Evolutionary conservation across 2,329 filamentous ascomycete genomes (phyloP).

Genomic region (Nemania abortiva): DNA sequence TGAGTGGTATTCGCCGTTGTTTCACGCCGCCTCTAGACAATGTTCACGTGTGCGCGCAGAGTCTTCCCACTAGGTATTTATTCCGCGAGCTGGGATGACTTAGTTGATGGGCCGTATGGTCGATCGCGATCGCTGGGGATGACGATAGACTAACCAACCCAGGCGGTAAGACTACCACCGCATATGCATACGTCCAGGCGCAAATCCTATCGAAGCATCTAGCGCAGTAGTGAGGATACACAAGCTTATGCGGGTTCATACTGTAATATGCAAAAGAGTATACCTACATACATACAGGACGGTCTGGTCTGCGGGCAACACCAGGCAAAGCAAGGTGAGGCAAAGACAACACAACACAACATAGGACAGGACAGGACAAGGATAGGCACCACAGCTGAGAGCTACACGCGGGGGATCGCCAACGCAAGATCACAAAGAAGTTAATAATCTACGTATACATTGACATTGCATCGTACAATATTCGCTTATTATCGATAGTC

Average conservation of each 20-base stretch:
- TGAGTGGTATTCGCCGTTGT: slow-evolving; percentile 26
- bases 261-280: slow-evolving; percentile 14
- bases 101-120: background rate
- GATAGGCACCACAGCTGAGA: slow-evolving; percentile 11
- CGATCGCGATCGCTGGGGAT: background rate
- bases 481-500: slow-evolving; percentile 36
- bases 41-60: slow-evolving; percentile 17
- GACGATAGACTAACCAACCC: background rate
- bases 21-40: slow-evolving; percentile 17
- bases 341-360: slow-evolving; percentile 1
- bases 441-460: slow-evolving; percentile 14
- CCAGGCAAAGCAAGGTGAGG: background rate
- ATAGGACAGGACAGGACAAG: background rate
- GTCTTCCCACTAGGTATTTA: background rate
- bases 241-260: background rate
- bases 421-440: slow-evolving; percentile 31
- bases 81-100: background rate
- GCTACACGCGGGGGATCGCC: slow-evolving; percentile 33
- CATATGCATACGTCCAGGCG: slow-evolving; percentile 3
- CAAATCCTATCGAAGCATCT: slow-evolving; percentile 1
- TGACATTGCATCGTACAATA: slow-evolving; percentile 21
- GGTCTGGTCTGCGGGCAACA: background rate
- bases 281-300: background rate
- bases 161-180: background rate
- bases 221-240: slow-evolving; percentile 2